phyloP scores from a whole-genome alignment of 306 rosid species.

The Cucumis melo region DNA sequence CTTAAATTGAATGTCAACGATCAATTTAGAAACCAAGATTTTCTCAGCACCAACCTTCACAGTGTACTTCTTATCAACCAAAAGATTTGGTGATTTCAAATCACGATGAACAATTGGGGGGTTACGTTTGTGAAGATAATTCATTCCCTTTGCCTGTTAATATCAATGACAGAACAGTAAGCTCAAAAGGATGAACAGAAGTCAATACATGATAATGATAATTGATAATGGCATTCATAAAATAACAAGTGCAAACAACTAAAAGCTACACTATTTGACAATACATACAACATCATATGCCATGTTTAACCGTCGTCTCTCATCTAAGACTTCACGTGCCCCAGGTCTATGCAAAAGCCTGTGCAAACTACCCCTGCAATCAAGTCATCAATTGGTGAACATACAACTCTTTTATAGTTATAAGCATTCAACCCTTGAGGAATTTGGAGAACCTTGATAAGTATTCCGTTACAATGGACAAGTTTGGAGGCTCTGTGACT shows the following conservation, averaged over 20 bases:
- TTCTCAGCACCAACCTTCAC: conserved; percentile 52
- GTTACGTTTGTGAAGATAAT: conserved; percentile 88
- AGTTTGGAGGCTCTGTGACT: conserved; percentile 86
- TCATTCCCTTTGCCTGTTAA: conserved; percentile 89
- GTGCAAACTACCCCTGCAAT: conserved; percentile 95
- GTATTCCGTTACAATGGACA: conserved; percentile 96
- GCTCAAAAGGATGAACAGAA: background rate
- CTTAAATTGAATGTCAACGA: background rate
- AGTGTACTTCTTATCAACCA: conserved; percentile 90
- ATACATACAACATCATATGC: conserved; percentile 86
- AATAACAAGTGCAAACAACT: background rate
- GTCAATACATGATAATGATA: background rate
- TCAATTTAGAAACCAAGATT: background rate
- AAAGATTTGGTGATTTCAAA: conserved; percentile 93
- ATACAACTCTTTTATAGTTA: background rate
- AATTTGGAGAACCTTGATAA: conserved; percentile 58
- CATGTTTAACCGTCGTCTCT: conserved; percentile 84
- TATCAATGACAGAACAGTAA: background rate
- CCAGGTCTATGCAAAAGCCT: conserved; percentile 79
- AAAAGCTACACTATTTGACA: background rate
- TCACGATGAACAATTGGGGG: conserved; percentile 98
- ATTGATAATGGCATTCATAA: background rate
- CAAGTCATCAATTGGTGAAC: conserved; percentile 7
- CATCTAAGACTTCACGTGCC: conserved; percentile 71
- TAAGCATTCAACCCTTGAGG: background rate